phyloP scores from a whole-genome alignment of 140 eudicot species.

The Erigeron philadelphicus region DNA sequence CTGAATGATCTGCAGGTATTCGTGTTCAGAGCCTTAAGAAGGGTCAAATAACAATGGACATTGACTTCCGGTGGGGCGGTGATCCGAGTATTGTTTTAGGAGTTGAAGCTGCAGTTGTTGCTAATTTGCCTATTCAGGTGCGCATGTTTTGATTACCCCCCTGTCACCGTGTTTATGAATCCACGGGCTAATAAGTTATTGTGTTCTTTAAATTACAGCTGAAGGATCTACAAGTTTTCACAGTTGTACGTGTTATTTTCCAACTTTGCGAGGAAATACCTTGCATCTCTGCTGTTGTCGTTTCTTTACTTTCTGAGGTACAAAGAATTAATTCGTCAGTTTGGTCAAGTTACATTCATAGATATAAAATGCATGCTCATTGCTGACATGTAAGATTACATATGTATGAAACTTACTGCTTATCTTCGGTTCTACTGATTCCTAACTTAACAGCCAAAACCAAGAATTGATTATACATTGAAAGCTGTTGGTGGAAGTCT shows the following conservation, averaged over 20 bases:
- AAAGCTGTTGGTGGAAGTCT: conserved; percentile 98
- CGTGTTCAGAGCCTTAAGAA: conserved; percentile 96
- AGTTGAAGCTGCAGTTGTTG: conserved; percentile 85
- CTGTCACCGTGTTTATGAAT: conserved; percentile 11
- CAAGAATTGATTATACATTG: conserved; percentile 82
- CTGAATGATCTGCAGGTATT: conserved; percentile 56
- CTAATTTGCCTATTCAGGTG: conserved; percentile 94
- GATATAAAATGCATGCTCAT: background rate
- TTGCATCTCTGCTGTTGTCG: conserved; percentile 98
- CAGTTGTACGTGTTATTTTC: conserved; percentile 88
- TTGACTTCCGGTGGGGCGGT: conserved; percentile 98
- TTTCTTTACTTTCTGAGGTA: conserved; percentile 94
- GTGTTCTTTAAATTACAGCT: conserved; percentile 46
- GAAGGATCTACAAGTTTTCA: conserved; percentile 88
- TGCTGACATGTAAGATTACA: background rate
- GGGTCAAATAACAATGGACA: conserved; percentile 97
- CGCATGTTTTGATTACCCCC: conserved; percentile 1
- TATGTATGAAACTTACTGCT: background rate
- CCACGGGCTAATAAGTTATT: conserved; percentile 9
- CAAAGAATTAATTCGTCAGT: background rate
- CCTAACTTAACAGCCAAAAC: conserved; percentile 68
- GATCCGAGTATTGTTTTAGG: conserved; percentile 85
- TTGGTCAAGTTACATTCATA: background rate
- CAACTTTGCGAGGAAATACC: conserved; percentile 93
- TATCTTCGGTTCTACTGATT: conserved; percentile 1